phyloP scores from a whole-genome alignment of 352 stramenopile genomes.

The Pythium angustatum region DNA sequence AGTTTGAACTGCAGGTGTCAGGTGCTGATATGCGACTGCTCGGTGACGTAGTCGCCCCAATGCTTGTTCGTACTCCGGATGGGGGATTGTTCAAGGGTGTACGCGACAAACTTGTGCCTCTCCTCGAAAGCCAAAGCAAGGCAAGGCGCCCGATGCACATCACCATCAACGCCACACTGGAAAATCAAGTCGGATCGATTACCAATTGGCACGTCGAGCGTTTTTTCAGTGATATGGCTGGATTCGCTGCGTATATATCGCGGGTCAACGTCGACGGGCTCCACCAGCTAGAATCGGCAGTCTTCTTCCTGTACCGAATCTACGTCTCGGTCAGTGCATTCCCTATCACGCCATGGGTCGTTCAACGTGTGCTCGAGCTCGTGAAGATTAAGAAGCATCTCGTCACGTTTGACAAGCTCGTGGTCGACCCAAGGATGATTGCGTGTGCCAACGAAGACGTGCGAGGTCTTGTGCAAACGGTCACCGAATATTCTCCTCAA shows the following conservation, averaged over 20 bases:
- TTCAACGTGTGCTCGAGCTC: neutral
- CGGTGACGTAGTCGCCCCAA: neutral
- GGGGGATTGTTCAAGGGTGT: neutral
- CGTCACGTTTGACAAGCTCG: neutral
- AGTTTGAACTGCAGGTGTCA: constrained; percentile 7
- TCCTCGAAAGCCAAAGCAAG: neutral
- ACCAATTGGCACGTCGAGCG: constrained; percentile 5
- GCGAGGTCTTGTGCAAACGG: neutral
- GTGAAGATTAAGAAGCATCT: neutral
- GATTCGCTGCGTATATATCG: neutral
- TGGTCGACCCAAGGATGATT: constrained; percentile 14
- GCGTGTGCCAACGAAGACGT: neutral
- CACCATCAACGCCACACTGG: neutral
- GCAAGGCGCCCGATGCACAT: neutral
- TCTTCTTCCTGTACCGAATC: constrained; percentile 7
- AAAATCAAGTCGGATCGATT: neutral
- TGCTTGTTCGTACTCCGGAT: neutral
- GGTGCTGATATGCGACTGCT: neutral
- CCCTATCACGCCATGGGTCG: constrained; percentile 6
- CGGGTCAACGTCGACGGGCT: neutral
- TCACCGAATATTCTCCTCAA: neutral
- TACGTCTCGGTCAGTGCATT: neutral
- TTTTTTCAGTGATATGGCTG: constrained; percentile 10
- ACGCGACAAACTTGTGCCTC: neutral
- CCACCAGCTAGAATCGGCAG: neutral